Conservation (phyloP, 257 asterid genomes). For the Solanum corneliomulleri region DNA sequence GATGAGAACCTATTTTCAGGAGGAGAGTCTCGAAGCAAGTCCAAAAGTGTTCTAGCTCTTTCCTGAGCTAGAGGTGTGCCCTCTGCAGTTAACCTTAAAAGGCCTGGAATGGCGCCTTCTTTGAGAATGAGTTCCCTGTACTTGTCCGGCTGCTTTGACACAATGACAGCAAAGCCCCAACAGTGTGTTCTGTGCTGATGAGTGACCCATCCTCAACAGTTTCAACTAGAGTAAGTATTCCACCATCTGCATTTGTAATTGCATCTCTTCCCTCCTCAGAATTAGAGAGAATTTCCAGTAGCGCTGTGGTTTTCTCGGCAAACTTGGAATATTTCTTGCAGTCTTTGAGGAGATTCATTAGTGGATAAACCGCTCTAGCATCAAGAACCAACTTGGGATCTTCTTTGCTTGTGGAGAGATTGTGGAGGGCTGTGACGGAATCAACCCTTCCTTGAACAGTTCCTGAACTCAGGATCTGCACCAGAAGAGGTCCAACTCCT, state of each 20-base stretch:
- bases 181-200: conserved; percentile 65
- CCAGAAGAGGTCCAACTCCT: conserved; percentile 57
- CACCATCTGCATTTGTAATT: conserved; percentile 45
- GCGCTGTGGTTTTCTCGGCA: conserved; percentile 71
- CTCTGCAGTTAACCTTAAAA: conserved; percentile 73
- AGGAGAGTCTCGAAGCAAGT: conserved; percentile 59
- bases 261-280: conserved; percentile 66
- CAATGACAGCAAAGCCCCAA: conserved; percentile 51
- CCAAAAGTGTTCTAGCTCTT: conserved; percentile 61
- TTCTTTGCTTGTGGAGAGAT: conserved; percentile 51
- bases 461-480: conserved; percentile 65
- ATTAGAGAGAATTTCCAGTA: conserved; percentile 54
- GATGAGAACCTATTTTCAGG: conserved; percentile 38
- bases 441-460: conserved; percentile 81
- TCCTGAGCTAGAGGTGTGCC: conserved; percentile 66
- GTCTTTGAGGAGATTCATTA: conserved; percentile 62
- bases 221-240: conserved; percentile 62
- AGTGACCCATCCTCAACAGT: conserved; percentile 87
- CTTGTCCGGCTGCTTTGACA: conserved; percentile 67
- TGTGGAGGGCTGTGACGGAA: conserved; percentile 72
- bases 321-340: conserved; percentile 79
- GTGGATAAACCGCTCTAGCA: conserved; percentile 53
- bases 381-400: conserved; percentile 49
- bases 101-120: conserved; percentile 91
- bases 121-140: conserved; percentile 67